phyloP scores from a whole-genome alignment of 106 monocot genomes.

The Apostasia shenzhenica region DNA sequence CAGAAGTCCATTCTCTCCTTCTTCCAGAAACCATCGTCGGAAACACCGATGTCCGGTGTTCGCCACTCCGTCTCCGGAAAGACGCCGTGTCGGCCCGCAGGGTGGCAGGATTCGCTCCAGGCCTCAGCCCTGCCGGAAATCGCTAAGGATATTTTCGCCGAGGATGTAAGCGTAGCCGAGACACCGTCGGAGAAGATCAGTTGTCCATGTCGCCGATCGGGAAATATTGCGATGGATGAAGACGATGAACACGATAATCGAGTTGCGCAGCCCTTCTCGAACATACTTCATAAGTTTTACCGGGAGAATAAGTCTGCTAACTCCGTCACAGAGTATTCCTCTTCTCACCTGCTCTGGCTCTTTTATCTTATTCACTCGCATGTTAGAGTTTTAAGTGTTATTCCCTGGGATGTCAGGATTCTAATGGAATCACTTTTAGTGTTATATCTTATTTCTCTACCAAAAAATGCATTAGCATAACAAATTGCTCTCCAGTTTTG shows the following conservation, averaged over 20 bases:
- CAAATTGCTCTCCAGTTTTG: no score
- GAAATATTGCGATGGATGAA: neutral
- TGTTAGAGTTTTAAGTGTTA: neutral
- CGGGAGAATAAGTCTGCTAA: constrained; percentile 19
- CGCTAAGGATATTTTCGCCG: constrained; percentile 1
- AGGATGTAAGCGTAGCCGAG: constrained; percentile 44
- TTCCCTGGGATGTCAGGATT: no score
- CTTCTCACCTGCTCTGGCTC: neutral
- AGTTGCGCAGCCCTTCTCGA: constrained; percentile 23
- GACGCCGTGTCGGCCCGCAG: neutral
- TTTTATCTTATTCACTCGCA: neutral
- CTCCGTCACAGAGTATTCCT: constrained; percentile 15
- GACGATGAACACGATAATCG: neutral
- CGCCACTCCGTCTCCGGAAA: neutral
- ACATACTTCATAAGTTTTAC: constrained; percentile 61
- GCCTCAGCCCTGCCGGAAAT: neutral
- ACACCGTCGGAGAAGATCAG: constrained; percentile 64
- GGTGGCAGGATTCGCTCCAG: neutral
- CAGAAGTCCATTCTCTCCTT: constrained; percentile 82
- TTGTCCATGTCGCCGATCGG: constrained; percentile 8
- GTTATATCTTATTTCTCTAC: no score
- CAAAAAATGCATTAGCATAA: no score
- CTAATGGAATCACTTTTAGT: no score
- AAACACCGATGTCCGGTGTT: neutral
- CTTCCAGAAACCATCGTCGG: constrained; percentile 45